Evolutionary conservation across 345 rosid genomes (phyloP).

Genomic region (Kandelia obovata): DNA sequence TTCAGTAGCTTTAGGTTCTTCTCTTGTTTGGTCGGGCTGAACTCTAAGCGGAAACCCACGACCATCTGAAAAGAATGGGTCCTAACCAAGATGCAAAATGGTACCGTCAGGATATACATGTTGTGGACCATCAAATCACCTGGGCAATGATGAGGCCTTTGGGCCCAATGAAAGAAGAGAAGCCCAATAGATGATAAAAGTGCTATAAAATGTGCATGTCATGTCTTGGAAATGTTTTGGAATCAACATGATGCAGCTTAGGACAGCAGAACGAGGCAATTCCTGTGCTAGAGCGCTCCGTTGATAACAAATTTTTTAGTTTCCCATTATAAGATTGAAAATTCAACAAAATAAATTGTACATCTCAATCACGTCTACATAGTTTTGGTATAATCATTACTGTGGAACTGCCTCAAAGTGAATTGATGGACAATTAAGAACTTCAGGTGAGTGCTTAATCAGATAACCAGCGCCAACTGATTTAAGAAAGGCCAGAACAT

Average conservation of each 20-base stretch:
- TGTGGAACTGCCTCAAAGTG: too few species aligned
- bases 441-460: too few species aligned
- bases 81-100: background rate
- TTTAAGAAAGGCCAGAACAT: background rate
- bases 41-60: background rate
- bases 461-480: background rate
- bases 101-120: background rate
- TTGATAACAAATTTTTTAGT: slow-evolving; percentile 11
- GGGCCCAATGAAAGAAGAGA: too few species aligned
- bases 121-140: background rate
- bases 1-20: too few species aligned
- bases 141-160: too few species aligned
- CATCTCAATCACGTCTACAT: too few species aligned
- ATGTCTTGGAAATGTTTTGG: slow-evolving; percentile 83
- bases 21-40: background rate
- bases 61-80: background rate
- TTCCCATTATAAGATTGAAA: too few species aligned
- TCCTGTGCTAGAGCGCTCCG: slow-evolving; percentile 78
- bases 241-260: slow-evolving; percentile 60
- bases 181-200: too few species aligned
- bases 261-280: slow-evolving; percentile 61
- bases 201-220: slow-evolving; percentile 22
- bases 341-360: too few species aligned
- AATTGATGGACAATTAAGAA: too few species aligned
- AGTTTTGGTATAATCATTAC: too few species aligned